Percentiles rank a stretch among this genome's conserved stretches.
Conservation (phyloP, 129 eudicot species). For the Mikania micrantha region DNA sequence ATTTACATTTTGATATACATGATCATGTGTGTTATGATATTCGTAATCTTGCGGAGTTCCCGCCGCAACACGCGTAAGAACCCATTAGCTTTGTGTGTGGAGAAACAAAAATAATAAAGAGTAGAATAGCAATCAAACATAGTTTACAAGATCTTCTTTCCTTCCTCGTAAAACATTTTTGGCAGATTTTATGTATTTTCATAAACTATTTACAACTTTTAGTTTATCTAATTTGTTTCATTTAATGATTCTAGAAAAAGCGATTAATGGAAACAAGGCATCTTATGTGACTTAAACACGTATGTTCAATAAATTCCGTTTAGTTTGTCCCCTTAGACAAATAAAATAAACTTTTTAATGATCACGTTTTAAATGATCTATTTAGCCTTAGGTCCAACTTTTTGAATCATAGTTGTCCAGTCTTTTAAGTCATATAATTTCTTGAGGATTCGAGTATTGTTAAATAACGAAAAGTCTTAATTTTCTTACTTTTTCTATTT, state of each 20-base stretch:
- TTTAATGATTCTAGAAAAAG: background rate
- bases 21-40: no score
- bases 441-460: no score
- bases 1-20: no score
- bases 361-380: background rate
- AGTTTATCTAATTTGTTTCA: background rate
- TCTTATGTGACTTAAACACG: background rate
- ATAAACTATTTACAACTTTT: background rate
- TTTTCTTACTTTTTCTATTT: no score
- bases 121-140: no score
- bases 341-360: background rate
- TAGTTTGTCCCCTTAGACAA: background rate
- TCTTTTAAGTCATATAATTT: background rate
- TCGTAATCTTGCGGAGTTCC: no score
- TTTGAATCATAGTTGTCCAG: background rate
- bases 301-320: background rate
- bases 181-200: background rate
- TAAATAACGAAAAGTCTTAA: no score
- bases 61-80: no score
- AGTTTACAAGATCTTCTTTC: no score
- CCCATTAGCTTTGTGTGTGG: no score
- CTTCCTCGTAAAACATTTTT: no score
- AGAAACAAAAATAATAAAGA: no score
- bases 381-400: background rate
- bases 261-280: background rate